A percentile compares a stretch with the other conserved stretches of the same genome.
Evolutionary conservation across 2,329 filamentous ascomycete species (phyloP).

Genomic region (Pseudocercospora crystallina): DNA sequence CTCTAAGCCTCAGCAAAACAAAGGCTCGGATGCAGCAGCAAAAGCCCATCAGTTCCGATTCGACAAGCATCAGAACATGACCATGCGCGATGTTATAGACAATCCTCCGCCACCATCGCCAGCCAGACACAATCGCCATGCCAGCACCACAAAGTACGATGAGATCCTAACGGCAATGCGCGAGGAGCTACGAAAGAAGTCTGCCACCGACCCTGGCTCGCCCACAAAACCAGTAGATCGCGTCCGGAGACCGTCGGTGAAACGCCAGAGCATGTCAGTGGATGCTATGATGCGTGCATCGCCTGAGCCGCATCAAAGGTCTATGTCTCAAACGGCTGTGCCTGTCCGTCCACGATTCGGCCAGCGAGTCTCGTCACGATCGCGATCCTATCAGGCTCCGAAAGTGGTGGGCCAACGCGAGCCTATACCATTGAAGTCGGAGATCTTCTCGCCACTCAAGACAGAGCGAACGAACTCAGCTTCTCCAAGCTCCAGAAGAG

Average conservation of each 20-base stretch:
- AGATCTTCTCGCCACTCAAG: slow-evolving; percentile 37
- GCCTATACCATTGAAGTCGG: slow-evolving; percentile 33
- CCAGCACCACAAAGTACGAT: slow-evolving; percentile 30
- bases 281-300: slow-evolving; percentile 12
- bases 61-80: slow-evolving; percentile 32
- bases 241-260: slow-evolving; percentile 10
- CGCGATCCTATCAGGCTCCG: slow-evolving; percentile 31
- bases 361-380: slow-evolving; percentile 28
- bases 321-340: slow-evolving; percentile 29
- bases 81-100: slow-evolving; percentile 25
- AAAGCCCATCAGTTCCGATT: slow-evolving; percentile 23
- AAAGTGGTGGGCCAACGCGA: slow-evolving; percentile 32
- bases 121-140: slow-evolving; percentile 14
- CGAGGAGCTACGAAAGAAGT: slow-evolving; percentile 32
- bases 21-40: slow-evolving; percentile 5
- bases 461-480: slow-evolving; percentile 21
- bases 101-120: slow-evolving; percentile 12
- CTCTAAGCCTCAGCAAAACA: slow-evolving; percentile 14
- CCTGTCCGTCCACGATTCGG: slow-evolving; percentile 29
- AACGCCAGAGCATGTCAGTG: slow-evolving; percentile 17
- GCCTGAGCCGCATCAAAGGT: slow-evolving; percentile 21
- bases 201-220: slow-evolving; percentile 15
- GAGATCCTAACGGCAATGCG: slow-evolving; percentile 37
- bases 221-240: slow-evolving; percentile 14
- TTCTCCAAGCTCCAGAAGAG: slow-evolving; percentile 4